Percentiles rank a stretch among this genome's conserved stretches.
Evolutionary conservation across 805 yeast species (phyloP).

Genomic region (Nakazawaea ishiwadae): DNA sequence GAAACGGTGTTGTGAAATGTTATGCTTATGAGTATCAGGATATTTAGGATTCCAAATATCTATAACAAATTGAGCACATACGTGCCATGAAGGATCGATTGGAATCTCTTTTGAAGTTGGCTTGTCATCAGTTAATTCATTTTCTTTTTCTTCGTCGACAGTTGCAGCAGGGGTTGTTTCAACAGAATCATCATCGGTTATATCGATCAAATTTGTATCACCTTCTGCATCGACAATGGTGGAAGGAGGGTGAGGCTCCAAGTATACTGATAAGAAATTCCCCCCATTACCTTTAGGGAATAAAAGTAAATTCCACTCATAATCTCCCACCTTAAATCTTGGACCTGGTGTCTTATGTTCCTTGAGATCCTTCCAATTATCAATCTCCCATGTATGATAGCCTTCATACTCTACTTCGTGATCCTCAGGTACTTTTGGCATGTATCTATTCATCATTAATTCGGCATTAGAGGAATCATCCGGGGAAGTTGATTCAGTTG

Average conservation of each 20-base stretch:
- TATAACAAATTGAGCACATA: slow-evolving; percentile 88
- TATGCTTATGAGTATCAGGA: slow-evolving; percentile 54
- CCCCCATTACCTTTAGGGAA: slow-evolving; percentile 74
- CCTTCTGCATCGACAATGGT: slow-evolving; percentile 9
- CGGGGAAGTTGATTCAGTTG: slow-evolving; percentile 18
- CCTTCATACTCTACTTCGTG: slow-evolving; percentile 27
- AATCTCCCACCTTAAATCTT: slow-evolving; percentile 53
- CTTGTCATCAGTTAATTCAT: slow-evolving; percentile 22
- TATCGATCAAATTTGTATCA: slow-evolving; percentile 4
- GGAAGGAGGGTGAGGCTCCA: slow-evolving; percentile 63
- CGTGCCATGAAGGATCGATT: slow-evolving; percentile 62
- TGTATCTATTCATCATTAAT: slow-evolving; percentile 16
- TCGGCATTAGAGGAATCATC: slow-evolving; percentile 19
- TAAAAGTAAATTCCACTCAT: slow-evolving; percentile 63
- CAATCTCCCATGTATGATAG: slow-evolving; percentile 34
- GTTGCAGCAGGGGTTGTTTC: slow-evolving; percentile 12
- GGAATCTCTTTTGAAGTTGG: slow-evolving; percentile 22
- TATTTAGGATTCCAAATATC: slow-evolving; percentile 78
- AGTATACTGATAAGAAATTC: slow-evolving; percentile 62
- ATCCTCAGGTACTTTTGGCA: slow-evolving; percentile 26
- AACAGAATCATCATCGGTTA: neutral
- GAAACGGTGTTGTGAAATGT: slow-evolving; percentile 76
- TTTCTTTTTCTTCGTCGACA: slow-evolving; percentile 18
- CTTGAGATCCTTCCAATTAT: slow-evolving; percentile 24
- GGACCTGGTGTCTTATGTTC: slow-evolving; percentile 35